These are phyloP conservation scores for Sclerotinia trifoliorum DNA, from an alignment of 2,329 filamentous ascomycete species.

Conservation along the genomic window DNA sequence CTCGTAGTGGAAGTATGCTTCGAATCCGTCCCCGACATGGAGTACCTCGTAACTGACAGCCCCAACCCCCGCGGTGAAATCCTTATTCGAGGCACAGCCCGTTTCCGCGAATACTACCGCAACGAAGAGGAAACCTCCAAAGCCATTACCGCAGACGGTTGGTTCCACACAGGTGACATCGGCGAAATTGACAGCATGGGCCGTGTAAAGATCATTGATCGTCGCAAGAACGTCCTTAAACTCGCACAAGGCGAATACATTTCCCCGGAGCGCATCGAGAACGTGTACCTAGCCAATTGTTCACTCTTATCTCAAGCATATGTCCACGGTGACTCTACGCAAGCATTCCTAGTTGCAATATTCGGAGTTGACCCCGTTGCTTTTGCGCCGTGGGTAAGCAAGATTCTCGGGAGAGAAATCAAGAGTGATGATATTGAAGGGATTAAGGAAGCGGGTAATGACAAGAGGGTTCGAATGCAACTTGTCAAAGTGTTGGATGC, in stretches of 20 bases:
- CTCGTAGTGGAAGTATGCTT: slow-evolving; percentile 72
- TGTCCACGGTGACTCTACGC: slow-evolving; percentile 83
- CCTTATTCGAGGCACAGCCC: slow-evolving; percentile 72
- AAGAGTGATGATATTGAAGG: slow-evolving; percentile 62
- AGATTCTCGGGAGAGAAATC: slow-evolving; percentile 69
- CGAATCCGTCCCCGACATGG: slow-evolving; percentile 87
- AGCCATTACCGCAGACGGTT: slow-evolving; percentile 80
- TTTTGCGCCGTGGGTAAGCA: slow-evolving; percentile 79
- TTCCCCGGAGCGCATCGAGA: slow-evolving; percentile 94
- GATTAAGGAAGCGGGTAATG: slow-evolving; percentile 63
- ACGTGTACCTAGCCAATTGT: slow-evolving; percentile 81
- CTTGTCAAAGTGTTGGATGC: slow-evolving; percentile 76
- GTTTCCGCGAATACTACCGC: slow-evolving; percentile 87
- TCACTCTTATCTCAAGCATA: slow-evolving; percentile 77
- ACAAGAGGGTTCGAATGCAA: slow-evolving; percentile 70
- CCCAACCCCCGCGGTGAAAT: slow-evolving; percentile 89
- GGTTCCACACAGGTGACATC: slow-evolving; percentile 97
- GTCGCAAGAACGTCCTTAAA: slow-evolving; percentile 99
- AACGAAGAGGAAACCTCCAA: slow-evolving; percentile 85
- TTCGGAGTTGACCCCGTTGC: slow-evolving; percentile 83
- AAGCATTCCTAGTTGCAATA: slow-evolving; percentile 79
- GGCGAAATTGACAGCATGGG: slow-evolving; percentile 80
- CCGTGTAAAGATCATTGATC: slow-evolving; percentile 90
- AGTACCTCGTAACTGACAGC: slow-evolving; percentile 84
- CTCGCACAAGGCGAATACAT: slow-evolving; percentile 97